phyloP scores from a whole-genome alignment of 345 rosid genomes.

The Lagerstroemia speciosa region DNA sequence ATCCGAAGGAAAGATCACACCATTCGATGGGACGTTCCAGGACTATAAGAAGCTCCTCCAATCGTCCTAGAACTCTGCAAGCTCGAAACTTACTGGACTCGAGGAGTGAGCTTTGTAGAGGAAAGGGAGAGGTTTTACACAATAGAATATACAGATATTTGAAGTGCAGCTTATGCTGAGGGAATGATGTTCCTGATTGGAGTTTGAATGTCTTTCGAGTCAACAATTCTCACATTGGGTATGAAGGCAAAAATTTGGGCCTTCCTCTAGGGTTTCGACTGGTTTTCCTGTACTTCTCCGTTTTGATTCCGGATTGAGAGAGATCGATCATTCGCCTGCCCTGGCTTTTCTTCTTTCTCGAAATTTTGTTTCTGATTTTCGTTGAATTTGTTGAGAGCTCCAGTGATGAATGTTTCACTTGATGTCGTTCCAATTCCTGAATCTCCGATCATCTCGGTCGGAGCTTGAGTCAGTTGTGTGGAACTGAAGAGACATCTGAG shows the following conservation, averaged over 20 bases:
- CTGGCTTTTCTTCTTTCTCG: no score
- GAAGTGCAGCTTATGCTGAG: not conserved
- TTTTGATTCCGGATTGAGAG: no score
- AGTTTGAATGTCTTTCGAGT: no score
- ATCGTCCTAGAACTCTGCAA: slow-evolving; percentile 22
- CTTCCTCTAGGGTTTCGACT: no score
- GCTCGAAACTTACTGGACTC: not conserved
- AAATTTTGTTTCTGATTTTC: no score
- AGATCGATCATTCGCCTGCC: no score
- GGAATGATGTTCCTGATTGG: not conserved
- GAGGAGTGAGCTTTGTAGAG: not conserved
- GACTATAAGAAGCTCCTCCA: slow-evolving; percentile 91
- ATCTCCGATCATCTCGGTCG: slow-evolving; percentile 6
- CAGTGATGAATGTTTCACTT: slow-evolving; percentile 17
- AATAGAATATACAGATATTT: not conserved
- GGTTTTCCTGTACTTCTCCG: no score
- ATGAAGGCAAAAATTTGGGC: no score
- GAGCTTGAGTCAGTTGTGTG: slow-evolving; percentile 7
- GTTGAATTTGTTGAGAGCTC: slow-evolving; percentile 1
- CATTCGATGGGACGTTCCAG: slow-evolving; percentile 77
- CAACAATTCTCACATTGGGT: no score
- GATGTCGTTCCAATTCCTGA: slow-evolving; percentile 31
- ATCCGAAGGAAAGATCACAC: slow-evolving; percentile 61
- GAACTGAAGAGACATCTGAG: slow-evolving; percentile 26
- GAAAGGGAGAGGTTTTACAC: not conserved